Evolutionary conservation across 192 early-diverging fungal genomes (phyloP), one percentile per base, ranked within the genome.

Genomic region (Chytriomyces sp.): DNA sequence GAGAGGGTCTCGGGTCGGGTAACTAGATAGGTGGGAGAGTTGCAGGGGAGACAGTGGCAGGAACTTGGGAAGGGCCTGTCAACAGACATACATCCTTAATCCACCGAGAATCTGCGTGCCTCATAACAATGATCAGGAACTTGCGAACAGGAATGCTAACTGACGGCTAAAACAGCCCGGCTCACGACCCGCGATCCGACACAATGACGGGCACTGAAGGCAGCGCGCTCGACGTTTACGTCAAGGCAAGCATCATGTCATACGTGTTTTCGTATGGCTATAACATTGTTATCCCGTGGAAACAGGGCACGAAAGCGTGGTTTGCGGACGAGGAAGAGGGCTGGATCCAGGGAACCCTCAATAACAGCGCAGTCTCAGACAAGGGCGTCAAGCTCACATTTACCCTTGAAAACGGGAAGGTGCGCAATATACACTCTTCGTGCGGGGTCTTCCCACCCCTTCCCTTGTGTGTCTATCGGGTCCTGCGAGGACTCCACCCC

Each of bases 321-420:
- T 93, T 96, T 75, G 84, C 86, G 60, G 92, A 98, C 71, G 88
- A 89, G 1, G 83, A 88, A 38, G 91, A 94, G 59, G 94, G 90
- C 31, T 98, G 93, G 93, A 81, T 93, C 61, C 87, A 90, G 65
- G 94, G 86, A 44, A 72, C 84, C 14, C 72, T 93, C 36, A 62
- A 66, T 19, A 64, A 82, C 25, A 66, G 52, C 44, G 28, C 52
- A 32, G 91, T 92, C 8, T 31, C 57, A 5, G 73, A 77, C 17
- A 87, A 85, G n/a, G 80, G 80, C 33, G 88, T 91, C 10, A 83
- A 86, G 69, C 72, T 93, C 61, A 80, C 76, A 17, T 92, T 93
- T 78, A 77, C 74, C 34, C 77, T 89, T 85, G 61, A 80, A 81
- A 30, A 72, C 90, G 28, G 76, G 74, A 14, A 89, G 83, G 28